Evolutionary conservation across 1,284 basidiomycete genomes (phyloP).

Genomic region (Coniferiporia weirii): DNA sequence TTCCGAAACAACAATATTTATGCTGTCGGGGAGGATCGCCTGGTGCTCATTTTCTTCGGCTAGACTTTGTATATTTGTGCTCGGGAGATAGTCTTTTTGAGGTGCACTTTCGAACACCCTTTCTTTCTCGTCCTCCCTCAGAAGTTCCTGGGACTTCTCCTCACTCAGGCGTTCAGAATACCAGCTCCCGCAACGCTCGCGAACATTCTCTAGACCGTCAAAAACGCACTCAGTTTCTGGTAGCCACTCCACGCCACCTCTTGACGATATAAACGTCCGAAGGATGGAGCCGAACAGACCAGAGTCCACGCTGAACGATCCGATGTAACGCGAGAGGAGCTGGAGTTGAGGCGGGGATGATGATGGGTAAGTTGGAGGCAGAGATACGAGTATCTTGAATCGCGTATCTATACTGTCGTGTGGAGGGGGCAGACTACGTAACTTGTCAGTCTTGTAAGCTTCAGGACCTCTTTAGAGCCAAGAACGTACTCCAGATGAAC

Average conservation of each 20-base stretch:
- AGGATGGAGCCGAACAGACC: slow-evolving; percentile 72
- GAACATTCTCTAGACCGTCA: slow-evolving; percentile 79
- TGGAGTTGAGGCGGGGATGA: slow-evolving; percentile 76
- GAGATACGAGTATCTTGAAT: slow-evolving; percentile 66
- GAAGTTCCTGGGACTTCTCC: slow-evolving; percentile 50
- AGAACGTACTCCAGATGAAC: slow-evolving; percentile 41
- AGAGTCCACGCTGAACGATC: slow-evolving; percentile 69
- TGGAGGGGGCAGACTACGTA: slow-evolving; percentile 47
- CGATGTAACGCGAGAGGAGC: slow-evolving; percentile 81
- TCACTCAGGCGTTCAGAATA: slow-evolving; percentile 58
- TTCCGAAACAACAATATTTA: slow-evolving; percentile 63
- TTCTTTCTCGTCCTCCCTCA: slow-evolving; percentile 50
- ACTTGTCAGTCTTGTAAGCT: slow-evolving; percentile 19
- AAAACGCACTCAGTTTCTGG: slow-evolving; percentile 79
- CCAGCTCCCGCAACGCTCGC: slow-evolving; percentile 66
- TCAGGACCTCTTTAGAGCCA: slow-evolving; percentile 11
- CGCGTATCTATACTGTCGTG: slow-evolving; percentile 44
- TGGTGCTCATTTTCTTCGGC: slow-evolving; percentile 1
- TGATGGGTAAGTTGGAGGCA: slow-evolving; percentile 69
- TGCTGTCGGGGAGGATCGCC: slow-evolving; percentile 47
- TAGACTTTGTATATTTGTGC: not conserved
- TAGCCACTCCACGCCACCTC: slow-evolving; percentile 66
- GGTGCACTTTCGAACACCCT: slow-evolving; percentile 25
- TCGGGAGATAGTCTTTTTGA: not conserved
- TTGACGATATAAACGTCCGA: slow-evolving; percentile 73